Base-by-base conservation (phyloP, 2,329 filamentous ascomycete genomes). In the Cordyceps fumosorosea region DNA sequence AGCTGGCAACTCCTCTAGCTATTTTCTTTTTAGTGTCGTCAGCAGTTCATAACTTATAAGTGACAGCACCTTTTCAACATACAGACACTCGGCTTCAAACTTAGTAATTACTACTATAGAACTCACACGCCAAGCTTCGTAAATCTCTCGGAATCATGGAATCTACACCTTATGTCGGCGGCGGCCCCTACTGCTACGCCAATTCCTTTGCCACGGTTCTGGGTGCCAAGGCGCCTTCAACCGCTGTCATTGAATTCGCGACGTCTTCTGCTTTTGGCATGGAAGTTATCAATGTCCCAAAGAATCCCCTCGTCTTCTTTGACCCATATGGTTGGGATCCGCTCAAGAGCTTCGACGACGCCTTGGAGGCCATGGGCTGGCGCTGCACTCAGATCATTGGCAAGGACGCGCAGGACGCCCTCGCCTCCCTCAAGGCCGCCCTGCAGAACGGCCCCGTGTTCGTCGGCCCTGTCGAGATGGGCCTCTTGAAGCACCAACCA, bases 151-250 rank as follows among this genome's bases (percentile, higher is more conserved):
- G 18, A 24, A 50, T 10, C n/a, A 65, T 65, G 62, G 32, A 1
- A 26, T 60, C 57, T 57, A 51, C 55, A 24, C n/a, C 61, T 2
- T 67, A 65, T 48, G 51, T 66, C n/a, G 65, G 66, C 57, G 64
- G 57, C 7, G 66, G 66, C 22, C 66, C 65, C 3, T 67, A 67
- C 59, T 67, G 65, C 62, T 67, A 65, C 47, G 55, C 66, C 40
- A 67, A 67, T 55, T 64, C 63, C 5, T 57, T 67, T 14, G 64
- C 66, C 22, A 67, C 64, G 60, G 60, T 66, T 42, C 59, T 66
- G n/a, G 64, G 64, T 7, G 11, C 47, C 11, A 53, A 63, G 14
- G 58, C 64, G 5, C 64, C 64, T 8, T 65, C 64, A 12, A 59
- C 65, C 3, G 60, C 63, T 2, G 60, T 67, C 50, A 56, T 67